phyloP scores from a whole-genome alignment of 305 asterid species.

The Salvia sclarea region DNA sequence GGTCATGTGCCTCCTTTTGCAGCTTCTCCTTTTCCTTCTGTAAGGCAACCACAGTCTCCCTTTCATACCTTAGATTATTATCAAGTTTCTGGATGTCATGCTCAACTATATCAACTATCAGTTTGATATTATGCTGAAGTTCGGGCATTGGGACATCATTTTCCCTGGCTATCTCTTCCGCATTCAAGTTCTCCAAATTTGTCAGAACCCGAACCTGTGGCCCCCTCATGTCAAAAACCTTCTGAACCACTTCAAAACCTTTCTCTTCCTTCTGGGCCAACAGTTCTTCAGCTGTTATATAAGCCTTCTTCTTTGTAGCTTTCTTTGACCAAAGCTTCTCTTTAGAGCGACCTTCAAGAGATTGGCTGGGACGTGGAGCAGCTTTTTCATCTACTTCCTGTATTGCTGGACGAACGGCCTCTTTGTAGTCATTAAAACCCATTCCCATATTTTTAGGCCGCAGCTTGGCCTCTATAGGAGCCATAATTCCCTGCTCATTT shows the following conservation, averaged over 20 bases:
- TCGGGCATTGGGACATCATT: conserved; percentile 92
- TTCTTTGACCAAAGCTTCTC: conserved; percentile 80
- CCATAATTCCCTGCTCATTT: conserved; percentile 73
- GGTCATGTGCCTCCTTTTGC: conserved; percentile 57
- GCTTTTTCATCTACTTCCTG: conserved; percentile 53
- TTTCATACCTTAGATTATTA: conserved; percentile 80
- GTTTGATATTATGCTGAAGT: conserved; percentile 80
- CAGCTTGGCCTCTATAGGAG: conserved; percentile 77
- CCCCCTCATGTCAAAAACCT: conserved; percentile 97
- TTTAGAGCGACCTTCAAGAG: conserved; percentile 42
- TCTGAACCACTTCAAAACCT: conserved; percentile 71
- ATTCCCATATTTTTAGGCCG: conserved; percentile 91
- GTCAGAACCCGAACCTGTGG: conserved; percentile 92
- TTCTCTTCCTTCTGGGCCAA: conserved; percentile 76
- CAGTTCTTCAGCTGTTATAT: conserved; percentile 72
- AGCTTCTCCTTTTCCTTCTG: conserved; percentile 83
- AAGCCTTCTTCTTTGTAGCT: conserved; percentile 57
- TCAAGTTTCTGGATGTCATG: conserved; percentile 82
- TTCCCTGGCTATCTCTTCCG: conserved; percentile 78
- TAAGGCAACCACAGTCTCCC: conserved; percentile 85
- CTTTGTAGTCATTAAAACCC: conserved; percentile 86
- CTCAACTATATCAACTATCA: conserved; percentile 81
- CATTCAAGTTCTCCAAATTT: conserved; percentile 82
- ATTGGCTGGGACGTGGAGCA: conserved; percentile 39
- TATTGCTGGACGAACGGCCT: conserved; percentile 51